These are phyloP conservation scores for Penicillium flavigenum DNA, from an alignment of 495 filamentous ascomycete genomes.

Conservation along the genomic window DNA sequence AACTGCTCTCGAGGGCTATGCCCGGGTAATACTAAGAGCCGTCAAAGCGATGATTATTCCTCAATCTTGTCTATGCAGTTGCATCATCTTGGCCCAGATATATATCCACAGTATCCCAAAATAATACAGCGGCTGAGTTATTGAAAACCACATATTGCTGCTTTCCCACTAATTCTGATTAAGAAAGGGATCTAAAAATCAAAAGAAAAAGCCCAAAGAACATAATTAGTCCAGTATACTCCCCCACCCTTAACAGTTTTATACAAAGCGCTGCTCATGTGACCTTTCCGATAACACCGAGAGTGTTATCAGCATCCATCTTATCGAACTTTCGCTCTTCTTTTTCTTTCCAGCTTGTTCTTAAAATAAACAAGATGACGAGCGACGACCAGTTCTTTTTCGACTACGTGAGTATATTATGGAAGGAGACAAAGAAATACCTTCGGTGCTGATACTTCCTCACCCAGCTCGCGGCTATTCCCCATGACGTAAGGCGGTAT, in stretches of 20 bases:
- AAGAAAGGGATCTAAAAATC: not conserved
- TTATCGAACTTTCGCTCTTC: conserved; percentile 22
- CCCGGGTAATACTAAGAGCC: not conserved
- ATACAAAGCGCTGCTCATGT: conserved; percentile 19
- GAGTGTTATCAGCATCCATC: conserved; percentile 20
- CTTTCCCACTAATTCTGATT: not conserved
- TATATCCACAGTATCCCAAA: not conserved
- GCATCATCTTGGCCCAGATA: not conserved
- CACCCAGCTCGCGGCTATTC: conserved; percentile 67
- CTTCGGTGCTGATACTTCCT: conserved; percentile 13
- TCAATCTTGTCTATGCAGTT: not conserved
- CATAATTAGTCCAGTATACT: not conserved
- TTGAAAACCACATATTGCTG: not conserved
- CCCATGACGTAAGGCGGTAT: conserved; percentile 66
- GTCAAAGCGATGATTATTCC: not conserved
- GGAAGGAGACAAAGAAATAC: not conserved
- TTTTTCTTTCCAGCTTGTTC: conserved; percentile 12
- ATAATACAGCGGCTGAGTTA: not conserved
- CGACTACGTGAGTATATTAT: conserved; percentile 42
- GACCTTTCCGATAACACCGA: conserved; percentile 13
- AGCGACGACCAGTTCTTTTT: conserved; percentile 54
- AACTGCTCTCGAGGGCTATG: not conserved
- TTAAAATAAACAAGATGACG: conserved; percentile 41
- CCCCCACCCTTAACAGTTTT: not conserved
- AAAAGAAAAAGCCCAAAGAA: not conserved